Conservation (phyloP, 2,329 filamentous ascomycete genomes). For the Coniella lustricola region DNA sequence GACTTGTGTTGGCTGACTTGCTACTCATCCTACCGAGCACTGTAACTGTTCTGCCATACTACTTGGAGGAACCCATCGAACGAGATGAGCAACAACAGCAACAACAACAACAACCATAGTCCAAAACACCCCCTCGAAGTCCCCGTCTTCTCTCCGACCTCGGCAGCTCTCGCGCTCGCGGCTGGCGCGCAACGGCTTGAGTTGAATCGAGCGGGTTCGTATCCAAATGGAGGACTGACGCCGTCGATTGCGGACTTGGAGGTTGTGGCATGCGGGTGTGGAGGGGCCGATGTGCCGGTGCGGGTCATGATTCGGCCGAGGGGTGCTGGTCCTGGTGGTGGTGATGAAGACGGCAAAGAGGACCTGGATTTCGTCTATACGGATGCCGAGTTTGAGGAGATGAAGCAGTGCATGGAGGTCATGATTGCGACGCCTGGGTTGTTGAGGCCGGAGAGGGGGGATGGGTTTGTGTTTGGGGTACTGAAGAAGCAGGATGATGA, state of each 20-base stretch:
- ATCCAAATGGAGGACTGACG: slow-evolving; percentile 44
- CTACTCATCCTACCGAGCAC: no score
- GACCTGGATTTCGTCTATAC: slow-evolving; percentile 46
- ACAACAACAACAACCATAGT: no score
- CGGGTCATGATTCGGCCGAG: slow-evolving; percentile 51
- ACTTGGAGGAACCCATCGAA: no score
- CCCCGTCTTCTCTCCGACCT: slow-evolving; percentile 42
- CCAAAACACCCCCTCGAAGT: slow-evolving; percentile 44
- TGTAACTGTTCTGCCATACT: no score
- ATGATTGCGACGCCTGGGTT: slow-evolving; percentile 35
- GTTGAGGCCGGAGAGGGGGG: slow-evolving; percentile 34
- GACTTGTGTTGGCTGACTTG: no score
- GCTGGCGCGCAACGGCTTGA: slow-evolving; percentile 41
- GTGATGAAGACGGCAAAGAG: no score
- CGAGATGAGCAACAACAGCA: no score
- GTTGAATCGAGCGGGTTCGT: slow-evolving; percentile 46
- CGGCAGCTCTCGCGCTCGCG: slow-evolving; percentile 32
- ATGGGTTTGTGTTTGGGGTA: slow-evolving; percentile 52
- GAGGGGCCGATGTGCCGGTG: slow-evolving; percentile 36
- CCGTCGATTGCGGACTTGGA: slow-evolving; percentile 34
- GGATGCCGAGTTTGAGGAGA: slow-evolving; percentile 34
- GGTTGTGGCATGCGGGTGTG: slow-evolving; percentile 20
- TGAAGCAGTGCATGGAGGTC: slow-evolving; percentile 32
- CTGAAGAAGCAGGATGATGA: slow-evolving; percentile 23
- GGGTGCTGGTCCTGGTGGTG: slow-evolving; percentile 18